phyloP scores from a whole-genome alignment of 371 early-diverging fungal species.

The Sporodiniella umbellata region DNA sequence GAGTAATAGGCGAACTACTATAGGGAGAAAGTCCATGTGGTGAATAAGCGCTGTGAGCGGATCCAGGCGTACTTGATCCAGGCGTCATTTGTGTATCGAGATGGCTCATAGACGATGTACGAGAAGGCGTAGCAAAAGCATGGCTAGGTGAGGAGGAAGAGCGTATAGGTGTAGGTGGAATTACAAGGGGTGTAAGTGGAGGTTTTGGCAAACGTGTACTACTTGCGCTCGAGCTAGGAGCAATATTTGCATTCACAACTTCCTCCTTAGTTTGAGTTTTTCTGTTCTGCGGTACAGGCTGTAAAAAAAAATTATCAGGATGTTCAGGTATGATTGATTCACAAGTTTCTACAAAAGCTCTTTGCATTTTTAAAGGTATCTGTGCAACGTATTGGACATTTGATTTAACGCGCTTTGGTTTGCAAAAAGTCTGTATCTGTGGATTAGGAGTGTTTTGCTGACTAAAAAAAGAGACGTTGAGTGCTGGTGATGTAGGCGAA shows the following conservation, averaged over 20 bases:
- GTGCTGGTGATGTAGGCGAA: background rate
- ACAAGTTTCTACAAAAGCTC: slow-evolving; percentile 10
- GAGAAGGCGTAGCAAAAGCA: slow-evolving; percentile 8
- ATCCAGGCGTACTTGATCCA: slow-evolving; percentile 12
- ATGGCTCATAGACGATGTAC: slow-evolving; percentile 17
- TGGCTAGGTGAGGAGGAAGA: slow-evolving; percentile 13
- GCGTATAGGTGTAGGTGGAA: slow-evolving; percentile 21
- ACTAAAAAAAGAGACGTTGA: slow-evolving; percentile 5
- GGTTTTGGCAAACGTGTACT: slow-evolving; percentile 10
- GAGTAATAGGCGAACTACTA: slow-evolving; percentile 12
- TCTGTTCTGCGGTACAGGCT: slow-evolving; percentile 20
- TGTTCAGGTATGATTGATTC: slow-evolving; percentile 4
- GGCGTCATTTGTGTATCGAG: slow-evolving; percentile 8
- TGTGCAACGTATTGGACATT: slow-evolving; percentile 13
- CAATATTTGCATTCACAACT: background rate
- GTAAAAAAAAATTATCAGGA: slow-evolving; percentile 5
- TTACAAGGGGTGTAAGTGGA: slow-evolving; percentile 26
- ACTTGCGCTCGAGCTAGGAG: background rate
- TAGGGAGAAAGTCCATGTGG: slow-evolving; percentile 11
- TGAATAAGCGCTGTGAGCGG: slow-evolving; percentile 13
- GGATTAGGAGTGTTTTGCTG: slow-evolving; percentile 1
- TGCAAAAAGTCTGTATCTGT: slow-evolving; percentile 15
- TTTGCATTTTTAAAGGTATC: slow-evolving; percentile 6
- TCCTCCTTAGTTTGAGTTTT: background rate
- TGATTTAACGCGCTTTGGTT: slow-evolving; percentile 18